phyloP scores from a whole-genome alignment of 352 stramenopile species.

The Phytophthora europaea region DNA sequence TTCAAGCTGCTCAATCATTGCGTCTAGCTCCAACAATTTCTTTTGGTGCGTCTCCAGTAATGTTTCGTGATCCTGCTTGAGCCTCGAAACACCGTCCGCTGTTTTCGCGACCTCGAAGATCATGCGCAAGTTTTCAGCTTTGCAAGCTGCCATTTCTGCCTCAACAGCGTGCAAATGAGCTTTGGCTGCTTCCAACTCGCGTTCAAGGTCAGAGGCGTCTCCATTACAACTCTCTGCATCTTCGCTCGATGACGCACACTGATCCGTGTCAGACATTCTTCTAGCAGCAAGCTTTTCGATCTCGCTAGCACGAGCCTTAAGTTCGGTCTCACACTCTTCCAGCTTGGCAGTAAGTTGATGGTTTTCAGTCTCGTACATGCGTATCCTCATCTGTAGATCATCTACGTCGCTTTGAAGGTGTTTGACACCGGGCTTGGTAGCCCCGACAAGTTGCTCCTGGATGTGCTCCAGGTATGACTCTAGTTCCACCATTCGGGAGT shows the following conservation, averaged over 20 bases:
- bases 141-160: conserved; percentile 64
- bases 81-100: conserved; percentile 61
- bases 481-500: conserved; percentile 18
- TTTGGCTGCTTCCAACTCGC: conserved; percentile 45
- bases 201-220: conserved; percentile 20
- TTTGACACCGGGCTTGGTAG: conserved; percentile 12
- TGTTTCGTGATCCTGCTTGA: conserved; percentile 71
- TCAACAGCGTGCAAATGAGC: conserved; percentile 47
- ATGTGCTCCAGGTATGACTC: conserved; percentile 32
- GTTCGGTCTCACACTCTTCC: conserved; percentile 36
- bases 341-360: conserved; percentile 35
- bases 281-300: conserved; percentile 30
- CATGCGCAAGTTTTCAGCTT: conserved; percentile 82
- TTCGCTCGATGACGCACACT: conserved; percentile 19
- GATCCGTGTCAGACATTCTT: conserved; percentile 20
- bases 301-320: conserved; percentile 32
- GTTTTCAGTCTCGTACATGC: conserved; percentile 35
- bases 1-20: conserved; percentile 39
- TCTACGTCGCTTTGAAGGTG: conserved; percentile 25
- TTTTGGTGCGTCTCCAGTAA: conserved; percentile 46
- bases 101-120: conserved; percentile 82
- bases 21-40: conserved; percentile 46
- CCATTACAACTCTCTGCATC: conserved; percentile 28
- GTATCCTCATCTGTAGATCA: conserved; percentile 32
- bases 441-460: conserved; percentile 24